Base-by-base conservation (phyloP, 108 stramenopile species). In the Fragilariopsis cylindrus region DNA sequence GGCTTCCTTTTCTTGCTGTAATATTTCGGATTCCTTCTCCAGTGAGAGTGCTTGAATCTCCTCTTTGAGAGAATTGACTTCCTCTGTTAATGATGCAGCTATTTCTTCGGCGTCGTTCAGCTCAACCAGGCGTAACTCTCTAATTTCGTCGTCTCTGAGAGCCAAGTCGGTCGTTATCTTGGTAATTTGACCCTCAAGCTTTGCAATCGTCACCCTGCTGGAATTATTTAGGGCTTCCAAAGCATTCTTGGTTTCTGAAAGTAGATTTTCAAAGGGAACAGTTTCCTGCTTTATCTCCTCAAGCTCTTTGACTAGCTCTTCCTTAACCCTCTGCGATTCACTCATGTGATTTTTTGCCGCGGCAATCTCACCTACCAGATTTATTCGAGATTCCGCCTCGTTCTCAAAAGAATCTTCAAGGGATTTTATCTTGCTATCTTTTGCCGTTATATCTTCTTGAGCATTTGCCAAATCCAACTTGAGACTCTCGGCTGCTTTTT, bases 121-220 rank as follows among this genome's bases (percentile, higher is more conserved):
- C 8, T 80, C 67, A n/a, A 76, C 45, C 21, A 73, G 16, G 42
- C 66, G 50, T 3, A 82, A 50, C 12, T 82, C 81, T 18, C 74
- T 46, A 49, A 76, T 73, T 62, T 83, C 82, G 16, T 80, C 71
- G 12, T 80, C 70, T 67, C 53, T 71, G 43, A 65, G 18, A 40
- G 79, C 65, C 1, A 81, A 40, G 15, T 62, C 41, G 6, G 67
- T 68, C 46, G 63, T 60, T 19, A 76, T 12, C 56, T 72, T 66
- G 7, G 53, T 3, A 12, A 80, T 55, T 44, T 57, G 46, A 49
- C 11, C 46, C 16, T 75, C 65, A 4, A 80, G 49, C 4, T 56
- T 48, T 3, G 46, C 44, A 54, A 62, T 47, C 12, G 46, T 45
- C 40, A 62, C 18, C 47, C 58, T 41, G 15, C 16, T 65, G 4